Percentiles rank a stretch among this genome's conserved stretches.
Evolutionary conservation across 805 yeast genomes (phyloP).

Genomic region (Metschnikowia koreensis): DNA sequence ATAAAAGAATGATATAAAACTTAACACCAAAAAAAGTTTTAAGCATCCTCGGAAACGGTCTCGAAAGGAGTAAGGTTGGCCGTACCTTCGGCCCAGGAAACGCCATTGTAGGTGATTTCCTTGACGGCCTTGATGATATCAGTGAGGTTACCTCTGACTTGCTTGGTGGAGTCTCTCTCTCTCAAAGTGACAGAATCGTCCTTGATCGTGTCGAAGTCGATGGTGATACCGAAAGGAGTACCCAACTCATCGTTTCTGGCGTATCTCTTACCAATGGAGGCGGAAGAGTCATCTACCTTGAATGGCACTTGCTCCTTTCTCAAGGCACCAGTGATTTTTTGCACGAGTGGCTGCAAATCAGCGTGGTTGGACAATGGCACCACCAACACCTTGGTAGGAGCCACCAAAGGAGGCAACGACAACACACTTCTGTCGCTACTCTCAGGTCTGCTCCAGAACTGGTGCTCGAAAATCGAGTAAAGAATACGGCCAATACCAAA

Average conservation of each 20-base stretch:
- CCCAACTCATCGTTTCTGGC: constrained; percentile 98
- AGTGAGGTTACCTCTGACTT: constrained; percentile 86
- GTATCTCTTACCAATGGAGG: constrained; percentile 96
- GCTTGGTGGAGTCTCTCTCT: constrained; percentile 95
- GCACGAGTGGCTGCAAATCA: constrained; percentile 72
- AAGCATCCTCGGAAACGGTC: constrained; percentile 19
- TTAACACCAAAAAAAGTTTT: neutral
- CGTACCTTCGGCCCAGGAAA: constrained; percentile 85
- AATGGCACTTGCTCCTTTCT: constrained; percentile 84
- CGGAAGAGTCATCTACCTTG: constrained; percentile 95
- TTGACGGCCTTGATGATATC: constrained; percentile 71
- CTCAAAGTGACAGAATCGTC: constrained; percentile 90
- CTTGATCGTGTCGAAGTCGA: constrained; percentile 88
- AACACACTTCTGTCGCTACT: constrained; percentile 79
- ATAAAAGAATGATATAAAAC: too few relatives aligned
- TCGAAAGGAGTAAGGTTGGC: constrained; percentile 69
- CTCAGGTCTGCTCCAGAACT: constrained; percentile 92
- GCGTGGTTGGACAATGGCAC: constrained; percentile 90
- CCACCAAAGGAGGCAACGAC: constrained; percentile 91
- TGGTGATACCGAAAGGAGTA: constrained; percentile 97
- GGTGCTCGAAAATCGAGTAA: constrained; percentile 90
- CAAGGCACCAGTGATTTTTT: constrained; percentile 65
- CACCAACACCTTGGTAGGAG: constrained; percentile 94
- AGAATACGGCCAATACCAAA: constrained; percentile 98
- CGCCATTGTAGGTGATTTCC: constrained; percentile 70